Base-by-base conservation (phyloP, 805 yeast genomes). In the Allodekkera sacchari region DNA sequence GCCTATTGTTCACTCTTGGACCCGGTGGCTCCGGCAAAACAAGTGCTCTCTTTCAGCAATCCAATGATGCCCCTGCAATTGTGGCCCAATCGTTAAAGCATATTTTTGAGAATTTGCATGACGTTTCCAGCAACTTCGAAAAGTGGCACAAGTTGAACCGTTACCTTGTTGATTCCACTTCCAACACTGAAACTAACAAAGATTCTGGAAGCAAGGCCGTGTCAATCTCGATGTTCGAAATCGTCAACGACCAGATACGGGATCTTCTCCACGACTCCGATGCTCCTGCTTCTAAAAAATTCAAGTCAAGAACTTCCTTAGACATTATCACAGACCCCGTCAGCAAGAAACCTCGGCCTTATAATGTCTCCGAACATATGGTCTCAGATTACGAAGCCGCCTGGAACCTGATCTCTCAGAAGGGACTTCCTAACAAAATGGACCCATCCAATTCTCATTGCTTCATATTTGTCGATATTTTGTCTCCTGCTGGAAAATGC, bases 21-120 rank as follows among this genome's bases (percentile, higher is more conserved):
- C 71, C 77, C 21, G 64, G 76, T 1, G 69, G 68, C 22, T 60
- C 71, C 5, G 77, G 77, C 2, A 71, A 71, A 38, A 53, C 61
- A 8, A 54, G 50, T 35, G 50, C 68, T 1, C 38, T 64, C 4
- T 56, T 62, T n/a, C n/a, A n/a, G n/a, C n/a, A n/a, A n/a, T n/a
- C n/a, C 36, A 62, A 66, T 18, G 49, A 52, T 35, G 48, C 34
- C 9, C 27, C 35, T 14, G 38, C 34, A 5, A 26, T 43, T 14
- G 19, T 43, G 10, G 21, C 42, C 6, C 32, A 43, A 7, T 43
- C 54, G 2, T 35, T 54, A 13, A 25, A 37, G 5, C 34, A 41
- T 18, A 40, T 55, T n/a, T 57, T 53, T 28, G 33, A 43, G 1
- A 30, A 36, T 11, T 18, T 47, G 5, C 33, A 35, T 10, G 11